A percentile compares a stretch with the other conserved stretches of the same genome.
Conservation (phyloP, 305 asterid species). For the Lippia alba region DNA sequence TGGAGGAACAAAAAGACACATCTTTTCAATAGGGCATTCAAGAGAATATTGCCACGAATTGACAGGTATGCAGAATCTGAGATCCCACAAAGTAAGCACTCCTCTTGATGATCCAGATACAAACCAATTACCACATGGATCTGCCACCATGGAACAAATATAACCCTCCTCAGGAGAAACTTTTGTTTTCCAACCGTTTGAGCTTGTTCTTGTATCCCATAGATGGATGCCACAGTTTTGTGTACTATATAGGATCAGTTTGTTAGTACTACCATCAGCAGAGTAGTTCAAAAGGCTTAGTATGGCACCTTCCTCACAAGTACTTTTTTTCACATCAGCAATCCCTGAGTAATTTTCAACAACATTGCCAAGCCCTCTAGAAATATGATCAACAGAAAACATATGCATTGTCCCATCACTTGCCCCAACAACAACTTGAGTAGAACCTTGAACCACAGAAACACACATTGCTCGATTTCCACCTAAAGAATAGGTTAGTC, state of each 20-base stretch:
- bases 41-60: conserved; percentile 91
- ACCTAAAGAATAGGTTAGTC: conserved; percentile 86
- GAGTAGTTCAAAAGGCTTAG: conserved; percentile 86
- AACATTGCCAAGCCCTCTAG: conserved; percentile 94
- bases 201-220: conserved; percentile 85
- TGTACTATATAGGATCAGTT: conserved; percentile 81
- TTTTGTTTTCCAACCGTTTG: conserved; percentile 82
- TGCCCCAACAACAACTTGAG: conserved; percentile 88
- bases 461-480: conserved; percentile 92
- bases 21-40: conserved; percentile 84
- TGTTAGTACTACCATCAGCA: conserved; percentile 70
- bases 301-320: conserved; percentile 84
- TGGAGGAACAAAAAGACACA: conserved; percentile 96
- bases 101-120: conserved; percentile 98
- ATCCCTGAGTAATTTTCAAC: conserved; percentile 96
- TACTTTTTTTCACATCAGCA: conserved; percentile 74
- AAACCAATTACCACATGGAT: conserved; percentile 98
- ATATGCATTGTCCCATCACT: conserved; percentile 90
- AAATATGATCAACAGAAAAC: conserved; percentile 90
- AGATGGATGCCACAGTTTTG: conserved; percentile 92
- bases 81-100: conserved; percentile 96
- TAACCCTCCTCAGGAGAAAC: conserved; percentile 91
- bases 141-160: conserved; percentile 83
- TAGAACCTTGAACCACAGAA: conserved; percentile 84
- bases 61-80: conserved; percentile 96